Percentiles rank a stretch among this genome's conserved stretches.
Evolutionary conservation across 2,329 filamentous ascomycete genomes (phyloP).

Genomic region (Diplodia corticola): DNA sequence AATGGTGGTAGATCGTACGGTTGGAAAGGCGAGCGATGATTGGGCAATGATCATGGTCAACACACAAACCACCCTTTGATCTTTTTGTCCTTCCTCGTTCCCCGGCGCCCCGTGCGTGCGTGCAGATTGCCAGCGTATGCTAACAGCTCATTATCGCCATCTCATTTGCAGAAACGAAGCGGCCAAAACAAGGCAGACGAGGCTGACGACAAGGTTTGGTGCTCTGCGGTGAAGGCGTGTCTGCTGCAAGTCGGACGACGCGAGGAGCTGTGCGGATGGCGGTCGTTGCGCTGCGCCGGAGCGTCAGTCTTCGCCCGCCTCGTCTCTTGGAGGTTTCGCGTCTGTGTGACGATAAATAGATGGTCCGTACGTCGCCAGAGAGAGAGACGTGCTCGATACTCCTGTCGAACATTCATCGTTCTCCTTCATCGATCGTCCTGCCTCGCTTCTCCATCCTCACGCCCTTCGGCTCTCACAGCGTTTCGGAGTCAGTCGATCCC

Average conservation of each 20-base stretch:
- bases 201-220: background rate
- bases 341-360: background rate
- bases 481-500: constrained; percentile 1
- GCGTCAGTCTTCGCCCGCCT: background rate
- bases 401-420: background rate
- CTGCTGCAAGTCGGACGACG: background rate
- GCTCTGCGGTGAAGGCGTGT: background rate
- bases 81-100: background rate
- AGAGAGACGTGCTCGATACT: background rate
- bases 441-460: background rate
- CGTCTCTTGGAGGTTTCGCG: background rate
- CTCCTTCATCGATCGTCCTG: background rate
- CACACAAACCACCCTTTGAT: background rate
- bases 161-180: background rate
- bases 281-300: background rate
- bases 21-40: background rate
- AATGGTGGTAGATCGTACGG: background rate
- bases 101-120: constrained; percentile 7
- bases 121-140: background rate
- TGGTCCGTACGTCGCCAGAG: background rate
- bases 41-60: background rate
- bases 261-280: background rate
- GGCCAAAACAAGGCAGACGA: background rate
- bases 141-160: background rate
- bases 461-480: background rate